phyloP scores from a whole-genome alignment of 148 eudicot genomes.

The Diospyros kaki region DNA sequence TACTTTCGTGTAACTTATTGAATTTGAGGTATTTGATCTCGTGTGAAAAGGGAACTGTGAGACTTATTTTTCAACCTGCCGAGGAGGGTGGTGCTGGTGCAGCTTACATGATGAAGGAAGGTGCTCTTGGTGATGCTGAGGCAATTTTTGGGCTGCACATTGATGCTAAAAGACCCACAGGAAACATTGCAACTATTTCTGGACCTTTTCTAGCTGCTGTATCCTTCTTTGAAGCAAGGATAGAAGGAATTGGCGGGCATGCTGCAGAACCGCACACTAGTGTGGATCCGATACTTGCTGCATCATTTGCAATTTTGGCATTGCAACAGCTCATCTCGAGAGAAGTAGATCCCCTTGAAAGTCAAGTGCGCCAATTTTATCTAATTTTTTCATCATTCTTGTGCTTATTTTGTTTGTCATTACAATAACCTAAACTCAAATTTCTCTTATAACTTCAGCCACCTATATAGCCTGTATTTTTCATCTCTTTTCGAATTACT shows the following conservation, averaged over 20 bases:
- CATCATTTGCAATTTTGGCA: conserved; percentile 56
- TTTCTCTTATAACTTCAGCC: too few species aligned
- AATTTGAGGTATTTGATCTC: conserved; percentile 2
- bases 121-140: conserved; percentile 81
- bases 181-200: conserved; percentile 45
- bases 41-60: conserved; percentile 61
- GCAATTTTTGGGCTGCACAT: conserved; percentile 88
- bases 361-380: conserved; percentile 41
- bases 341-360: conserved; percentile 73
- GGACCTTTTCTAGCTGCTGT: conserved; percentile 74
- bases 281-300: conserved; percentile 59
- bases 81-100: conserved; percentile 98
- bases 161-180: conserved; percentile 49
- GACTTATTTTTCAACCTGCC: conserved; percentile 87
- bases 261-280: conserved; percentile 65
- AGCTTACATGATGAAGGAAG: conserved; percentile 76
- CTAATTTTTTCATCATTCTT: background rate
- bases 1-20: background rate
- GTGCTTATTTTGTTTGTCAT: background rate
- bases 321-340: conserved; percentile 73
- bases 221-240: conserved; percentile 54
- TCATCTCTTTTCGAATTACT: background rate
- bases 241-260: conserved; percentile 79
- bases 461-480: background rate
- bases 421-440: too few species aligned